A percentile compares a stretch with the other conserved stretches of the same genome.
Conservation (phyloP, 352 stramenopile species). For the Globisporangium recalcitrans region DNA sequence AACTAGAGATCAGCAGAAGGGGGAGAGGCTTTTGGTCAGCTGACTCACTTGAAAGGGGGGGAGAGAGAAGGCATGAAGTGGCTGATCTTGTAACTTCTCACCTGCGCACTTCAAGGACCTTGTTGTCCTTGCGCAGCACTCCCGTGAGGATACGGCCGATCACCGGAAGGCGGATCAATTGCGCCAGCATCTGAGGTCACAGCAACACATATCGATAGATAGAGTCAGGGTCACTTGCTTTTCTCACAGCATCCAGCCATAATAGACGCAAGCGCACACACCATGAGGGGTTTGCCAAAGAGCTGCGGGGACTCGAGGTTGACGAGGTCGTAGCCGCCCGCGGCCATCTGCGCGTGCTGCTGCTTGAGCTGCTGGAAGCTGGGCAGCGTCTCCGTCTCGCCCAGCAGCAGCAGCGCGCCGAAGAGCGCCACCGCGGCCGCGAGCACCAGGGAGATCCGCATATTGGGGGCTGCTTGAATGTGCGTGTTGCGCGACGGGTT, state of each 20-base stretch:
- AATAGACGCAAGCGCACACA: neutral
- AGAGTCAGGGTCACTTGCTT: neutral
- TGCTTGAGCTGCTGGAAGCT: conserved; percentile 28
- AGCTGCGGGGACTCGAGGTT: conserved; percentile 43
- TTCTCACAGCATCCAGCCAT: neutral
- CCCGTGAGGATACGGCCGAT: conserved; percentile 44
- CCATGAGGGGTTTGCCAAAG: conserved; percentile 40
- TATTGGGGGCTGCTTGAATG: neutral
- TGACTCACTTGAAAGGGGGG: neutral
- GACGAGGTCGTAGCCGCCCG: conserved; percentile 44
- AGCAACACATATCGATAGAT: neutral
- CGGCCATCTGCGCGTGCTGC: conserved; percentile 23
- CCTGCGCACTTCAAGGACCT: conserved; percentile 55
- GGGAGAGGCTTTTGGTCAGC: neutral
- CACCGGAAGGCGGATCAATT: conserved; percentile 37
- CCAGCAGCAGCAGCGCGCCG: conserved; percentile 42
- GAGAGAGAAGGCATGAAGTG: too few relatives aligned
- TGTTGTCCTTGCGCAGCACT: conserved; percentile 50
- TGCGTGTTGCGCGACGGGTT: neutral
- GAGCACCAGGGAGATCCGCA: conserved; percentile 19
- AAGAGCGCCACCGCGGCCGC: conserved; percentile 38
- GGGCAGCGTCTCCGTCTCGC: conserved; percentile 40
- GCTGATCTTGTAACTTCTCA: conserved; percentile 3
- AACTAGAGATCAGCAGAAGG: conserved; percentile 12
- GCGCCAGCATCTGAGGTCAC: conserved; percentile 22